These are phyloP conservation scores for Colletotrichum godetiae DNA, from an alignment of 2,329 filamentous ascomycete genomes.

Conservation along the genomic window DNA sequence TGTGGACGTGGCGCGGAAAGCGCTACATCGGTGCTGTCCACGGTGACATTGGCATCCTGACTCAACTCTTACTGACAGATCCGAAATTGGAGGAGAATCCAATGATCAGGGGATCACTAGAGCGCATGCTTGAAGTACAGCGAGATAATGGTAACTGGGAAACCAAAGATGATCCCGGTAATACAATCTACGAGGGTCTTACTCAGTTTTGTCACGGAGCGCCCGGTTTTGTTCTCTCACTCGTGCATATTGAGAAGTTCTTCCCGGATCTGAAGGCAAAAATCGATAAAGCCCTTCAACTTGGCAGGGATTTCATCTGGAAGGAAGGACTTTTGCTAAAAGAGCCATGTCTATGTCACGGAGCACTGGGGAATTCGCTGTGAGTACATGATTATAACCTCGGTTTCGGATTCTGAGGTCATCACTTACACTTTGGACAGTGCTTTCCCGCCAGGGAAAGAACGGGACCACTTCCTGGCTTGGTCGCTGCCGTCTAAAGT, in stretches of 20 bases:
- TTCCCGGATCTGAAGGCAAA: slow-evolving; percentile 65
- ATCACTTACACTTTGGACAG: slow-evolving; percentile 33
- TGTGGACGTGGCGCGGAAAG: slow-evolving; percentile 74
- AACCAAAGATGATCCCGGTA: slow-evolving; percentile 37
- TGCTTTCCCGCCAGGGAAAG: slow-evolving; percentile 45
- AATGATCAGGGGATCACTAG: slow-evolving; percentile 64
- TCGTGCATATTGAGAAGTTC: slow-evolving; percentile 64
- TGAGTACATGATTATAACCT: slow-evolving; percentile 43
- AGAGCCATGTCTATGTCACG: slow-evolving; percentile 74
- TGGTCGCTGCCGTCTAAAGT: slow-evolving; percentile 68
- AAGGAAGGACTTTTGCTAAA: slow-evolving; percentile 71
- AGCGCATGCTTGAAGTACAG: slow-evolving; percentile 69
- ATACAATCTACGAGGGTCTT: slow-evolving; percentile 43
- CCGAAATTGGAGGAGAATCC: slow-evolving; percentile 64
- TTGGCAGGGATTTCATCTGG: slow-evolving; percentile 65
- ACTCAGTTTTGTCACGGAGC: slow-evolving; percentile 78
- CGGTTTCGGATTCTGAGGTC: background rate
- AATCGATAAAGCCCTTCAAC: slow-evolving; percentile 65
- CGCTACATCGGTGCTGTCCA: slow-evolving; percentile 75
- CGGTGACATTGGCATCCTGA: slow-evolving; percentile 76
- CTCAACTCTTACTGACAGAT: slow-evolving; percentile 71
- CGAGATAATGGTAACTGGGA: slow-evolving; percentile 73
- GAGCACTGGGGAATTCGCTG: slow-evolving; percentile 73
- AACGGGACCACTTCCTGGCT: slow-evolving; percentile 66
- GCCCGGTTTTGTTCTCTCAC: slow-evolving; percentile 70